Conservation (phyloP, 1,139 yeast species). For the Yamadazyma dushanensis region DNA sequence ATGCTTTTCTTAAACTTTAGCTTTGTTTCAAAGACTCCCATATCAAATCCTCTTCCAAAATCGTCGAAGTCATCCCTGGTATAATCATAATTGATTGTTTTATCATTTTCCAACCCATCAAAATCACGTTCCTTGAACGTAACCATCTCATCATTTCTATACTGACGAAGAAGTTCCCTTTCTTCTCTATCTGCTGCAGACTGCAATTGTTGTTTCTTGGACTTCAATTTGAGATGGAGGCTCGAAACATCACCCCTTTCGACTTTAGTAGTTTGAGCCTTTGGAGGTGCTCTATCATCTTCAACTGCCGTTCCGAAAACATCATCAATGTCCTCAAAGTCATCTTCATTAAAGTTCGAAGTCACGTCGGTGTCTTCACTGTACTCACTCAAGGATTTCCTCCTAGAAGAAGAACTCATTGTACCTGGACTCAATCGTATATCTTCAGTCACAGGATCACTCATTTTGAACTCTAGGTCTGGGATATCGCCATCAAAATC, state of each 20-base stretch:
- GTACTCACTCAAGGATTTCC: conserved; percentile 32
- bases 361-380: conserved; percentile 46
- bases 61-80: conserved; percentile 41
- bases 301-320: conserved; percentile 28
- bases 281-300: neutral
- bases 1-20: conserved; percentile 24
- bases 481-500: conserved; percentile 12
- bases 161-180: conserved; percentile 24
- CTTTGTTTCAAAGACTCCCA: conserved; percentile 7
- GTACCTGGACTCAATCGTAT: conserved; percentile 14
- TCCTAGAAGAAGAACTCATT: conserved; percentile 13
- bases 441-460: conserved; percentile 7
- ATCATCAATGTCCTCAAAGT: conserved; percentile 42
- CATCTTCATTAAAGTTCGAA: conserved; percentile 41
- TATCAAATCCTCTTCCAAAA: conserved; percentile 38
- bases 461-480: conserved; percentile 10
- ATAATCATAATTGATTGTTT: conserved; percentile 38
- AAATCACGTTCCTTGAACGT: conserved; percentile 27
- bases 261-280: neutral
- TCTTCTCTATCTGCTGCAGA: conserved; percentile 40
- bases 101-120: conserved; percentile 35
- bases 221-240: conserved; percentile 22
- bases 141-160: conserved; percentile 20
- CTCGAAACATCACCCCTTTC: conserved; percentile 7
- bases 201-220: conserved; percentile 28